Percentiles rank a stretch among this genome's conserved stretches.
Evolutionary conservation across 345 rosid genomes (phyloP).

Genomic region (Dipteronia sinensis): DNA sequence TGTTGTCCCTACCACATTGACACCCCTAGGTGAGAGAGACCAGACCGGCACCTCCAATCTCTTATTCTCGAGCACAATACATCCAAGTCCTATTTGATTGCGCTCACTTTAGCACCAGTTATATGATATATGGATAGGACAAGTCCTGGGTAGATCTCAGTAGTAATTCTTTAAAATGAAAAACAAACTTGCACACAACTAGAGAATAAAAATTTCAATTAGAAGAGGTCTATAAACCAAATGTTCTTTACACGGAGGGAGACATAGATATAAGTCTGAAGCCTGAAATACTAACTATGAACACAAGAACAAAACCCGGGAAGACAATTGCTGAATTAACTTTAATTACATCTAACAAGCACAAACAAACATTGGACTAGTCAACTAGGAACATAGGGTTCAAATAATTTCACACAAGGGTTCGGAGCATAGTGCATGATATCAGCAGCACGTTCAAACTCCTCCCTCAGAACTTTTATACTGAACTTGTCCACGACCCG

Average conservation of each 20-base stretch:
- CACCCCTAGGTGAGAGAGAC: too few relatives aligned
- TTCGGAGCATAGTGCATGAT: conserved; percentile 77
- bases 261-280: not conserved
- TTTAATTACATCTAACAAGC: conserved; percentile 19
- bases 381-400: conserved; percentile 56
- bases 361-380: not conserved
- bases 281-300: conserved; percentile 12
- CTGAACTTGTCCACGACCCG: conserved; percentile 93
- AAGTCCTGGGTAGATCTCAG: too few relatives aligned
- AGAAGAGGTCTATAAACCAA: not conserved
- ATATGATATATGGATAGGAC: too few relatives aligned
- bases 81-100: too few relatives aligned
- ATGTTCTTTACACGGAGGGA: conserved; percentile 14
- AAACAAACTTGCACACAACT: too few relatives aligned
- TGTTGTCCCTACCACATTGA: too few relatives aligned
- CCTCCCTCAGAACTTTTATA: conserved; percentile 87
- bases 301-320: conserved; percentile 1
- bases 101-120: too few relatives aligned
- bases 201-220: not conserved
- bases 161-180: too few relatives aligned
- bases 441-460: conserved; percentile 93
- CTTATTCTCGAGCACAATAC: too few relatives aligned
- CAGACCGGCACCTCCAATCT: too few relatives aligned
- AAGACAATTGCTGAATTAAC: not conserved
- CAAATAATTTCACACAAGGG: conserved; percentile 68